A percentile compares a stretch with the other conserved stretches of the same genome.
Conservation (phyloP, 129 eudicot genomes). For the Centaurea solstitialis region DNA sequence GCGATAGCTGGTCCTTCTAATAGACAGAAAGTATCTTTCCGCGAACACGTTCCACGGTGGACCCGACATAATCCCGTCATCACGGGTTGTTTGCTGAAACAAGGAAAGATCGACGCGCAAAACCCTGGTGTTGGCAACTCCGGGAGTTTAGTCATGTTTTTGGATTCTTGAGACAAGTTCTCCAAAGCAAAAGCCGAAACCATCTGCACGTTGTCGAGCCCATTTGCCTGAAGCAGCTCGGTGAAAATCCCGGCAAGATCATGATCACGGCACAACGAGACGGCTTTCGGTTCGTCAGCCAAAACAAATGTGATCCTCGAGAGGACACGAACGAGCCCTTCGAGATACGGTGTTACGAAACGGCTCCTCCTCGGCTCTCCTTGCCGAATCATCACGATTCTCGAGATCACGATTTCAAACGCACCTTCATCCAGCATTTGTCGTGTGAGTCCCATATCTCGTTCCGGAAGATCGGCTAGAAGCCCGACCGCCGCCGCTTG, state of each 20-base stretch:
- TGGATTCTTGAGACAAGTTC: conserved; percentile 68
- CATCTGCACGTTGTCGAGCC: conserved; percentile 86
- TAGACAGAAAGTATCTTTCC: conserved; percentile 75
- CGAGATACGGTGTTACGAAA: conserved; percentile 78
- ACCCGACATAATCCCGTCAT: conserved; percentile 73
- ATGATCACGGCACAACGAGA: conserved; percentile 62
- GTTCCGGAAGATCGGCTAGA: conserved; percentile 81
- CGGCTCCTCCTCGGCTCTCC: conserved; percentile 79
- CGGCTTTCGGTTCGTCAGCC: conserved; percentile 62
- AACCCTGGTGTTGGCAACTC: conserved; percentile 59
- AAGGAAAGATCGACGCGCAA: conserved; percentile 61
- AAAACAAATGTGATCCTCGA: conserved; percentile 71
- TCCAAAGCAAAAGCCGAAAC: conserved; percentile 82
- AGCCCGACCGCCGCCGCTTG: conserved; percentile 89
- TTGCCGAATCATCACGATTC: conserved; percentile 65
- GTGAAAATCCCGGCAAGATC: conserved; percentile 59
- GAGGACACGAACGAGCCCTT: conserved; percentile 87
- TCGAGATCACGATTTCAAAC: conserved; percentile 52
- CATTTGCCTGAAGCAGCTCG: conserved; percentile 66
- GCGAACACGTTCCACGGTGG: conserved; percentile 67
- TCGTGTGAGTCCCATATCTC: conserved; percentile 68
- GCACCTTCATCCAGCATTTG: conserved; percentile 82
- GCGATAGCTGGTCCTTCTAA: conserved; percentile 82
- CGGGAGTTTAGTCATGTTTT: conserved; percentile 61
- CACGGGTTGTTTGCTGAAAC: conserved; percentile 68